Evolutionary conservation across 2,329 filamentous ascomycete genomes (phyloP), one percentile per base, ranked within the genome.

Genomic region (Huntiella decipiens): DNA sequence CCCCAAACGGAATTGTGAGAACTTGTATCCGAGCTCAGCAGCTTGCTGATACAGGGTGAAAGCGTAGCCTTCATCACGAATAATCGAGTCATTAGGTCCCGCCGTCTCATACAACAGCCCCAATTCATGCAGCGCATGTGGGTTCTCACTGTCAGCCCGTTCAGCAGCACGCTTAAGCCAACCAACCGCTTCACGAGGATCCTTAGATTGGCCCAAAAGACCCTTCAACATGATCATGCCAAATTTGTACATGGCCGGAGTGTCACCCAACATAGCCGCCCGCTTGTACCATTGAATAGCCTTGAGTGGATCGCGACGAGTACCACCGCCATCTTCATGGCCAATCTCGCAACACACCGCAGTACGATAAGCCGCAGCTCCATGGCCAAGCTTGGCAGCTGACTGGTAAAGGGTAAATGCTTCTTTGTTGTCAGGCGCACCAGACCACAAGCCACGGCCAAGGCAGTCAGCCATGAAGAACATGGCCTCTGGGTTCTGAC

Each of bases 271-370:
- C 10, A 81, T 80, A 8, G 91, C 88, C 5, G 91, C 86, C 38
- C 87, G 82, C 59, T 88, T 86, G 62, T 98, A 98, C 91, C 91
- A 98, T 60, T 96, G 88, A 15, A 96, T 87, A 1, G 91, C 88
- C 63, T 96, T 96, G 53, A 88, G 63, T 1, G 85, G 84, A 56
- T 98, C 91, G 54, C 81, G 82, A 49, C 84, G 77, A 1, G 91
- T 96, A 17, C 91, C 91, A 44, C 91, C 91, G 28, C 87, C 88
- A 55, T 93, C 87, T 57, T 96, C 88, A 47, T 86, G 77, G 3
- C 91, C 91, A 55, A 98, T 85, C 60, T 98, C 91, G 57, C 91
- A 96, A 64, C 91, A 98, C 0, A 98, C 88, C 0, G 91, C 91
- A 19, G 91, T 93, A 46, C 91, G 76, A 60, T 96, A 98, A 0